phyloP scores from a whole-genome alignment of 768 basidiomycete species.

The Ephemerocybe angulata region DNA sequence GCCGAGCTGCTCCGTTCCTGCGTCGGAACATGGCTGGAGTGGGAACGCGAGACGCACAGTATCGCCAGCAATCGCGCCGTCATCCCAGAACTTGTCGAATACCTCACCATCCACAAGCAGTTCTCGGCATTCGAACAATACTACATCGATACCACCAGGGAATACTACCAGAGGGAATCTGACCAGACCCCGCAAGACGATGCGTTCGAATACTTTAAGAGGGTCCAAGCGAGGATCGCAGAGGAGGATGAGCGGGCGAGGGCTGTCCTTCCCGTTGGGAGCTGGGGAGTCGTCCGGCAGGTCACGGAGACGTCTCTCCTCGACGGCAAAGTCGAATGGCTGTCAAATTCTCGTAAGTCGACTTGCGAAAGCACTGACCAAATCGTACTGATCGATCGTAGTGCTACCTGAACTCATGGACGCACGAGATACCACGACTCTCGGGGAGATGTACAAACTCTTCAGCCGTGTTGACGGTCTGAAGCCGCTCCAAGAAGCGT shows the following conservation, averaged over 20 bases:
- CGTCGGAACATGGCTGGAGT: slow-evolving; percentile 48
- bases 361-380: neutral
- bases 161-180: slow-evolving; percentile 56
- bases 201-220: slow-evolving; percentile 52
- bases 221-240: slow-evolving; percentile 40
- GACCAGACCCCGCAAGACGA: slow-evolving; percentile 32
- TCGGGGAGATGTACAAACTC: slow-evolving; percentile 55
- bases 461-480: slow-evolving; percentile 57
- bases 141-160: slow-evolving; percentile 46
- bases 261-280: slow-evolving; percentile 47
- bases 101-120: slow-evolving; percentile 53
- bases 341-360: slow-evolving; percentile 30
- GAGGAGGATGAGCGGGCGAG: slow-evolving; percentile 58
- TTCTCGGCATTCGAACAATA: slow-evolving; percentile 59
- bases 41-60: slow-evolving; percentile 48
- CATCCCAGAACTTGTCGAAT: slow-evolving; percentile 50
- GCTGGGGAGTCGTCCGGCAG: slow-evolving; percentile 48
- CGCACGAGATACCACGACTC: slow-evolving; percentile 36
- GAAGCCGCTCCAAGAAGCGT: slow-evolving; percentile 54
- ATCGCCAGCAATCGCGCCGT: slow-evolving; percentile 29
- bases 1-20: slow-evolving; percentile 40
- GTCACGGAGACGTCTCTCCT: slow-evolving; percentile 54
- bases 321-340: slow-evolving; percentile 35
- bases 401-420: slow-evolving; percentile 55
- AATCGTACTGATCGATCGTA: slow-evolving; percentile 18